Evolutionary conservation across 176 grass and related monocot species (phyloP).

Genomic region (Alopecurus myosuroides): DNA sequence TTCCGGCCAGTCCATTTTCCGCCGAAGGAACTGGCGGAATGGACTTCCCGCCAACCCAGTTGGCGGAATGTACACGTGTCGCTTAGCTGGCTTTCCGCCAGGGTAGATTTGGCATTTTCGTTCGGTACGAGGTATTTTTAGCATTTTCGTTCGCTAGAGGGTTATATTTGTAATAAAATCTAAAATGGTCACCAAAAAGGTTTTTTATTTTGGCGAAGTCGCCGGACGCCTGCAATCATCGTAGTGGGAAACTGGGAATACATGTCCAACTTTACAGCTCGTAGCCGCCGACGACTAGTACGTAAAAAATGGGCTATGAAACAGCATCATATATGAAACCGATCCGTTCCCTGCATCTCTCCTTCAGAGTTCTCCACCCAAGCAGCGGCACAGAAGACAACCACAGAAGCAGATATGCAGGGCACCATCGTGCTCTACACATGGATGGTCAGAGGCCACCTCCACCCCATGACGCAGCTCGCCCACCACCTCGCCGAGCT

Average conservation of each 20-base stretch:
- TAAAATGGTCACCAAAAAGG: no score
- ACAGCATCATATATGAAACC: not conserved
- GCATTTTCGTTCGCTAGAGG: no score
- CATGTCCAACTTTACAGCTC: not conserved
- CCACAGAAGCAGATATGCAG: slow-evolving; percentile 20
- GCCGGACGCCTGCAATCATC: not conserved
- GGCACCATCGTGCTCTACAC: slow-evolving; percentile 42
- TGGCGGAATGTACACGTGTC: no score
- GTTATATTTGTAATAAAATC: no score
- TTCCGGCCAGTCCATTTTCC: no score
- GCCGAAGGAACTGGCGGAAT: no score
- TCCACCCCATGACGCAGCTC: slow-evolving; percentile 43
- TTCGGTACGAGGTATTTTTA: no score
- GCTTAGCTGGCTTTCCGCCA: no score
- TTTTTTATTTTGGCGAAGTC: not conserved
- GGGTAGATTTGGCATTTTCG: no score
- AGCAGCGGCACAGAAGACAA: not conserved
- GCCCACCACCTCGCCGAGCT: slow-evolving; percentile 30
- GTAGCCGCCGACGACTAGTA: not conserved
- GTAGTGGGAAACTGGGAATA: not conserved
- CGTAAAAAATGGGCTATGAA: not conserved
- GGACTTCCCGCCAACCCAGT: no score
- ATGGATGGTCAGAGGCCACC: slow-evolving; percentile 54
- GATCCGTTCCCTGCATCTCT: not conserved
- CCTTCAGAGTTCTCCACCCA: not conserved